Conservation (phyloP, 2,329 filamentous ascomycete genomes). For the Fusarium chuoi region DNA sequence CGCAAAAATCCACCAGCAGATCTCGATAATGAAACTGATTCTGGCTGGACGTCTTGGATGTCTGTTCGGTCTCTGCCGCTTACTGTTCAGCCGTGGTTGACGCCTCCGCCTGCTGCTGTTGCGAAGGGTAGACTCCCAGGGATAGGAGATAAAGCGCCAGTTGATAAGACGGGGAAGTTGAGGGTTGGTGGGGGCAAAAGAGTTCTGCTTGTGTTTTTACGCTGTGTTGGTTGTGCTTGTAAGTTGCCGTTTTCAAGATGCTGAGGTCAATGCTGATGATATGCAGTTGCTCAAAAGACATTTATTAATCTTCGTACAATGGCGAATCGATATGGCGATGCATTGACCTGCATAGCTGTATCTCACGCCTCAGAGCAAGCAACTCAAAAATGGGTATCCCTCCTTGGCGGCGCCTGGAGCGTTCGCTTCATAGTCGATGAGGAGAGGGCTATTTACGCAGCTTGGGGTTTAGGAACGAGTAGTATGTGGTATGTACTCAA, state of each 20-base stretch:
- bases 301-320: conserved; percentile 66
- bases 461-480: conserved; percentile 67
- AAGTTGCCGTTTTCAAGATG: conserved; percentile 40
- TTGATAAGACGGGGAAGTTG: conserved; percentile 58
- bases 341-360: conserved; percentile 66
- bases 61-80: conserved; percentile 61
- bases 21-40: conserved; percentile 42
- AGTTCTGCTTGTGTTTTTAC: conserved; percentile 62
- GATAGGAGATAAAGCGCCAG: conserved; percentile 60
- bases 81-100: conserved; percentile 64
- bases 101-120: conserved; percentile 61
- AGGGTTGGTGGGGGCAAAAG: conserved; percentile 56
- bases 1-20: conserved; percentile 46
- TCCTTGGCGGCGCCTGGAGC: conserved; percentile 67
- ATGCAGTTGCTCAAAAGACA: conserved; percentile 64
- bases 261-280: background rate
- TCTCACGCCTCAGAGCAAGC: conserved; percentile 68
- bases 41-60: conserved; percentile 60
- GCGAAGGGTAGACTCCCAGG: conserved; percentile 57
- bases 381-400: conserved; percentile 66
- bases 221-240: conserved; percentile 68
- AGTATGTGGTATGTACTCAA: conserved; percentile 64
- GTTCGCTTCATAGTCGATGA: conserved; percentile 67
- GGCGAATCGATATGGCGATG: conserved; percentile 60
- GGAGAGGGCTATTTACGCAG: conserved; percentile 65